Evolutionary conservation across 306 rosid genomes (phyloP), one percentile per base, ranked within the genome.

Genomic region (Malus sylvestris): DNA sequence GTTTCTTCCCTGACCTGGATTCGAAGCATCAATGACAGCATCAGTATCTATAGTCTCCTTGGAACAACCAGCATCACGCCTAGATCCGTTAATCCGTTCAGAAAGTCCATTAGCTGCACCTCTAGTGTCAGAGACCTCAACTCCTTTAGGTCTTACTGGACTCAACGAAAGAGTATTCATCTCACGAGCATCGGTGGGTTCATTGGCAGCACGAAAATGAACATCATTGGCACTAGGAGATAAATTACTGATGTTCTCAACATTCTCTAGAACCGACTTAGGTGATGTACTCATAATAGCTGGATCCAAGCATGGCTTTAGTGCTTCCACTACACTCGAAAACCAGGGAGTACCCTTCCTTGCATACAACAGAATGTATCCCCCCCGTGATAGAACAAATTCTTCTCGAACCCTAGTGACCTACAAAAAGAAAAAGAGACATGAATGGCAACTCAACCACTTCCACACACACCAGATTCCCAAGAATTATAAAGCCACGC

Each of bases 281-380:
- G 97, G 96, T 52, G 97, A 89, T 66, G 89, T 65, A 79, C 67
- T 75, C 78, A 76, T 64, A 32, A 72, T 57, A 71, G 53, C 71
- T 2, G 72, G 80, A 42, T 74, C 80, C 67, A 73, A 53, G 64
- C 59, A 75, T 6, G 78, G 79, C 25, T 40, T 77, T 45, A 23
- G 65, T 69, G 55, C 68, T 62, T 82, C 88, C 68, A 78, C 78
- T 32, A 88, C 70, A 63, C 80, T 87, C 6, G 87, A 88, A 70
- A 87, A 57, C 99, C 99, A 95, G 2, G 93, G 89, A 71, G 96
- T 95, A 15, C 91, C 93, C 81, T 87, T 81, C 82, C 59, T 87
- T 18, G 91, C 91, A 85, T 95, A 95, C 44, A 92, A 89, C 61
- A 95, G 81, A 74, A 95, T 92, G 83, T 95, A 95, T 15, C 97